Evolutionary conservation across 768 basidiomycete genomes (phyloP).

Genomic region (Rhodocollybia butyracea): DNA sequence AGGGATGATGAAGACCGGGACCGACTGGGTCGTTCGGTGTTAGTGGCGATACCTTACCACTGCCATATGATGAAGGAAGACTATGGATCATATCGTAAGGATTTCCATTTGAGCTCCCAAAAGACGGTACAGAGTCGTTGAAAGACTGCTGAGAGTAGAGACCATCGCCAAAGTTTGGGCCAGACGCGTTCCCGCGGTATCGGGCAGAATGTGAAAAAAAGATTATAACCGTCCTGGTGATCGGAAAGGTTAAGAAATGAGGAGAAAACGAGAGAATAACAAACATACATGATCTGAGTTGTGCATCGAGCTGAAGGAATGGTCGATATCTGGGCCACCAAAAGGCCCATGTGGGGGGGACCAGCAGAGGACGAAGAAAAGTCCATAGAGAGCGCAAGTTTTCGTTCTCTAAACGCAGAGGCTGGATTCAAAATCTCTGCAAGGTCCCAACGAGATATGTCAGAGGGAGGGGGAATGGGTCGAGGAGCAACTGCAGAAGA

Average conservation of each 20-base stretch:
- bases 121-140: slow-evolving; percentile 56
- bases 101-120: slow-evolving; percentile 46
- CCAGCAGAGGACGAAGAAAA: slow-evolving; percentile 34
- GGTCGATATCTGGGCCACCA: slow-evolving; percentile 55
- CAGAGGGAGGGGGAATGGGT: slow-evolving; percentile 29
- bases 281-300: slow-evolving; percentile 37
- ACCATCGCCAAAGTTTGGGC: slow-evolving; percentile 49
- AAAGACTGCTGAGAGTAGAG: slow-evolving; percentile 61
- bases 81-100: slow-evolving; percentile 67
- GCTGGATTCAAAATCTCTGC: slow-evolving; percentile 44
- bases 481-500: slow-evolving; percentile 31
- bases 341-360: slow-evolving; percentile 48
- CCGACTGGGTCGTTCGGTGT: slow-evolving; percentile 65
- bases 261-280: slow-evolving; percentile 14
- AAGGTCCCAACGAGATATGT: slow-evolving; percentile 37
- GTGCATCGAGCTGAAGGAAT: slow-evolving; percentile 41
- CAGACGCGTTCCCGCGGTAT: slow-evolving; percentile 69
- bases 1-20: slow-evolving; percentile 51
- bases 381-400: slow-evolving; percentile 60
- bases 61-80: slow-evolving; percentile 62
- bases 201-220: slow-evolving; percentile 53
- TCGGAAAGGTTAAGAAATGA: background rate
- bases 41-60: slow-evolving; percentile 74
- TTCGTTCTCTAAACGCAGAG: slow-evolving; percentile 19
- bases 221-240: slow-evolving; percentile 54